Conservation (phyloP, 169 alveolate species). For the Cryptosporidium tyzzeri region DNA sequence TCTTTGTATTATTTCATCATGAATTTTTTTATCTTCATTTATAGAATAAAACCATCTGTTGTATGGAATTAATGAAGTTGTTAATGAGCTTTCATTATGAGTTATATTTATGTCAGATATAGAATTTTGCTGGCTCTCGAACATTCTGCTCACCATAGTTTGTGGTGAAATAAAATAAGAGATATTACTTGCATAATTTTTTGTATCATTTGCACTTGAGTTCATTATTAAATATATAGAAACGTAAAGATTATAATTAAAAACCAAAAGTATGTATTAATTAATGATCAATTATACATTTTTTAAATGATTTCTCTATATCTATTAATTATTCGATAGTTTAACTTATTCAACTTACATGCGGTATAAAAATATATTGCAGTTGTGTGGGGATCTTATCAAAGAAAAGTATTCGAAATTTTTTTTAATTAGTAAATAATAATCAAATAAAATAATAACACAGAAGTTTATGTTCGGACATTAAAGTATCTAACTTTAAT, state of each 20-base stretch:
- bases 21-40: not conserved
- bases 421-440: not conserved
- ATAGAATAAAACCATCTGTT: not conserved
- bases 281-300: not conserved
- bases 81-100: not conserved
- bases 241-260: not conserved
- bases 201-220: not conserved
- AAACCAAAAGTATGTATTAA: not conserved
- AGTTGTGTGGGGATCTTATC: slow-evolving; percentile 46
- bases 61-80: slow-evolving; percentile 52
- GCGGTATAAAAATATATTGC: slow-evolving; percentile 20
- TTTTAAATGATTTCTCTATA: not conserved
- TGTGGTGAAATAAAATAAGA: slow-evolving; percentile 49
- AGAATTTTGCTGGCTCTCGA: slow-evolving; percentile 2
- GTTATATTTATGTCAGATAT: not conserved
- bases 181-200: not conserved
- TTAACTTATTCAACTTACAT: not conserved
- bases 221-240: not conserved
- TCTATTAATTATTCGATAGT: not conserved
- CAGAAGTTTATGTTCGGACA: not conserved
- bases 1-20: not conserved
- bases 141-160: slow-evolving; percentile 58
- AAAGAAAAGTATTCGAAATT: not conserved
- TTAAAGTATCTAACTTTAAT: not conserved
- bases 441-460: too few species aligned